Evolutionary conservation across 225 moss, liverwort and hornwort species (phyloP).

Genomic region (Asterella californica): DNA sequence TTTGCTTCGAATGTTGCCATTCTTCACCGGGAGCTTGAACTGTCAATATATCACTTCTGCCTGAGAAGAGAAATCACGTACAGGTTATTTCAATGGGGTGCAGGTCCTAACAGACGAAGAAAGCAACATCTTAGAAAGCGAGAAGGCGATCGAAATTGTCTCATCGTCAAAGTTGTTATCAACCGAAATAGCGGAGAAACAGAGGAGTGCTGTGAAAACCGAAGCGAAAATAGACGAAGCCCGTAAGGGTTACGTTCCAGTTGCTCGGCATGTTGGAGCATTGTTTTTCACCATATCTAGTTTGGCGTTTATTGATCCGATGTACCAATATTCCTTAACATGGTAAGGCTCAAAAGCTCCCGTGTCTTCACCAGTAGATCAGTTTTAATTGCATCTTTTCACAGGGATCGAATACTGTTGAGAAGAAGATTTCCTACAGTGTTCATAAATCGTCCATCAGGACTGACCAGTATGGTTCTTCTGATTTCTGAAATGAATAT

Average conservation of each 20-base stretch:
- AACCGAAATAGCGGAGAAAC: conserved; percentile 66
- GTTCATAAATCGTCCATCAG: too few species aligned
- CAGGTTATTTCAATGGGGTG: background rate
- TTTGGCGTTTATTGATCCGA: conserved; percentile 68
- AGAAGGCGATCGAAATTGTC: conserved; percentile 67
- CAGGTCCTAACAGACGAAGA: conserved; percentile 65
- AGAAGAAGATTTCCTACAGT: background rate
- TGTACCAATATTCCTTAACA: conserved; percentile 82
- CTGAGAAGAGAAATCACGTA: background rate
- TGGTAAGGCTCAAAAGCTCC: conserved; percentile 41
- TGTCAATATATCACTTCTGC: background rate
- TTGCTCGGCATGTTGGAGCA: conserved; percentile 63
- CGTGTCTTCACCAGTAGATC: background rate
- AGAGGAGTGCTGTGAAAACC: conserved; percentile 59
- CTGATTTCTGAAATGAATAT: background rate
- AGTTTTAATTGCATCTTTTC: background rate
- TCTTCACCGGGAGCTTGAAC: background rate
- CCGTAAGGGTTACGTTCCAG: conserved; percentile 65
- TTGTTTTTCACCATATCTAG: conserved; percentile 71
- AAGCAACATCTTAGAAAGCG: conserved; percentile 72
- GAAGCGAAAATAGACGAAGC: conserved; percentile 78
- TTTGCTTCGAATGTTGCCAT: background rate
- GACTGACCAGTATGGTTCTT: background rate
- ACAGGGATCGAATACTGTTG: background rate
- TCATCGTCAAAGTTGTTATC: conserved; percentile 77